Conservation (phyloP, 1,284 basidiomycete genomes). For the Gomphus bonarii region DNA sequence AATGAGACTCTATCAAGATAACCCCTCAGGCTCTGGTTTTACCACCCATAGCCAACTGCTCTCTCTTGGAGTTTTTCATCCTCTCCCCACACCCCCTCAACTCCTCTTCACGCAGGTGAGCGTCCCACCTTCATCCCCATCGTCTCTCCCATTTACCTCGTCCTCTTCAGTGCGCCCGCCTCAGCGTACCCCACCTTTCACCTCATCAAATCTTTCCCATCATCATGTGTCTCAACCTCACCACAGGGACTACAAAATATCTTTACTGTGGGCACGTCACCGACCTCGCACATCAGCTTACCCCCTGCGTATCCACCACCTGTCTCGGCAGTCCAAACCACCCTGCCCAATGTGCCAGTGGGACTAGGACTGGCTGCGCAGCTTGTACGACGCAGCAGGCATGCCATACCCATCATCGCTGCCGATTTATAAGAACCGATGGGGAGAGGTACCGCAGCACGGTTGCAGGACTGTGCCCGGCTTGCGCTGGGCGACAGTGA, state of each 20-base stretch:
- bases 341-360: neutral
- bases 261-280: constrained; percentile 1
- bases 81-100: neutral
- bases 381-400: neutral
- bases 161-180: neutral
- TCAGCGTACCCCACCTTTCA: neutral
- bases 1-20: no score
- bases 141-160: neutral
- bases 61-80: neutral
- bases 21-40: no score
- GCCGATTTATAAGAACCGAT: neutral
- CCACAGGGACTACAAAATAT: neutral
- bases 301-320: neutral
- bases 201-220: neutral
- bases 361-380: neutral
- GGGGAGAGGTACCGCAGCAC: neutral
- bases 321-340: neutral
- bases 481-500: neutral
- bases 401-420: neutral
- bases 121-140: neutral
- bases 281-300: neutral
- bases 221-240: neutral
- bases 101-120: neutral
- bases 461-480: neutral
- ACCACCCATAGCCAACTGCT: no score